phyloP scores from a whole-genome alignment of 192 early-diverging fungal species.

The Podila epigama region DNA sequence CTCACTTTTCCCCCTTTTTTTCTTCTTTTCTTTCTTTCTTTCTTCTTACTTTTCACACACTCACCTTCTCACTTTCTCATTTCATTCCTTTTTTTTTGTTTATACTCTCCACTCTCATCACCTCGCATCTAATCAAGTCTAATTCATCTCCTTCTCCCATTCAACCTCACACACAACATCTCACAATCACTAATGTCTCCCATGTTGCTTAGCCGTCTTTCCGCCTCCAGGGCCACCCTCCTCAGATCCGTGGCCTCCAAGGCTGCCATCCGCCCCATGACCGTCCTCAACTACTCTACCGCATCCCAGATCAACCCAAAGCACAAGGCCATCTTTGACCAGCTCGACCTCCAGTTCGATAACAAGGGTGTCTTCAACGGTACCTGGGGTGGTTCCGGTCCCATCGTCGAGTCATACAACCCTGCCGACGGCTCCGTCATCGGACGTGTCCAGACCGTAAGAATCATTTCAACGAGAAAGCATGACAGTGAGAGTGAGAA shows the following conservation, averaged over 20 bases:
- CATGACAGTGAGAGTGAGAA: too few relatives aligned
- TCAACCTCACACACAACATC: background rate
- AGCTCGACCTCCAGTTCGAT: slow-evolving; percentile 67
- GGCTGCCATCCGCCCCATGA: slow-evolving; percentile 38
- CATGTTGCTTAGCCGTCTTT: slow-evolving; percentile 31
- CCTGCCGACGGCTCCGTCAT: slow-evolving; percentile 88
- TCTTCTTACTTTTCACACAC: background rate
- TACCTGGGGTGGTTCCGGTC: slow-evolving; percentile 72
- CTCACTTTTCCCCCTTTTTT: background rate
- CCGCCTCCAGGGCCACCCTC: slow-evolving; percentile 27
- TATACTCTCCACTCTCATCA: background rate
- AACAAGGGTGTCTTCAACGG: slow-evolving; percentile 85
- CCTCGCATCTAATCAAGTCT: too few relatives aligned
- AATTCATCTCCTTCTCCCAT: background rate
- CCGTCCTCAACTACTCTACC: slow-evolving; percentile 48
- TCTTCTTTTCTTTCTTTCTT: background rate
- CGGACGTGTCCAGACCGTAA: slow-evolving; percentile 77
- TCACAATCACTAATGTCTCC: slow-evolving; percentile 17
- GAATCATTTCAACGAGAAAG: slow-evolving; percentile 8
- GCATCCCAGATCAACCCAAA: slow-evolving; percentile 34
- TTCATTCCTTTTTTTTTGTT: background rate
- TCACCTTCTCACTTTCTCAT: background rate
- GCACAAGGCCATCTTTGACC: slow-evolving; percentile 59
- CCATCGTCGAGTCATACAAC: slow-evolving; percentile 67
- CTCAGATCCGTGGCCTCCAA: slow-evolving; percentile 31